Conservation (phyloP, 140 eudicot genomes). For the Ambrosia hybrid region DNA sequence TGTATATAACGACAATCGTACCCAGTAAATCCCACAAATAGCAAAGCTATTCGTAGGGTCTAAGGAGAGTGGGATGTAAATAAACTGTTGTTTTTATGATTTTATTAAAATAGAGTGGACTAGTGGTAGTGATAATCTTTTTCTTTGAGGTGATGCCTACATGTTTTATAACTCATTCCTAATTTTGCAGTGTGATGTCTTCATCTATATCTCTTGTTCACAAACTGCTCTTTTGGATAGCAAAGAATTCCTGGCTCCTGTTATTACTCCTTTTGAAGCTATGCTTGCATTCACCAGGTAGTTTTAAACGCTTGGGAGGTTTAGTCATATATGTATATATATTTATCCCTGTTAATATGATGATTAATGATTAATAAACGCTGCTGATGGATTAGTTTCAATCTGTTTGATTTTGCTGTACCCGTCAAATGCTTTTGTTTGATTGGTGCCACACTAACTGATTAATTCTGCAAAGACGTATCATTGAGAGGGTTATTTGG, state of each 20-base stretch:
- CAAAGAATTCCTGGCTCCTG: conserved; percentile 94
- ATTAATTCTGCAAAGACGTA: no score
- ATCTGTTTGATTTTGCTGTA: neutral
- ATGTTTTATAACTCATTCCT: neutral
- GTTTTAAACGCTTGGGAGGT: neutral
- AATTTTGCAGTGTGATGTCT: conserved; percentile 84
- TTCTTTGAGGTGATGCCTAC: neutral
- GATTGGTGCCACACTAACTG: neutral
- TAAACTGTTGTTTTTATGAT: neutral
- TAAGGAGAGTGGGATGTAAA: no score
- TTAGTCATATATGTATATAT: neutral
- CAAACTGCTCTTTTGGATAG: conserved; percentile 98
- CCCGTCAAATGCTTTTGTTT: neutral
- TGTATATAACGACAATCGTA: no score
- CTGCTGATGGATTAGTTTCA: neutral
- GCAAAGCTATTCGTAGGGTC: no score
- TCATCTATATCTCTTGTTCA: conserved; percentile 85
- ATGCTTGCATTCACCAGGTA: conserved; percentile 86
- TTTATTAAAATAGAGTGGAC: neutral
- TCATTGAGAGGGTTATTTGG: no score
- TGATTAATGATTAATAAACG: neutral
- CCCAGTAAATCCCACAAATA: no score
- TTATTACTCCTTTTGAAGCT: conserved; percentile 96
- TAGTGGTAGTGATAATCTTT: neutral
- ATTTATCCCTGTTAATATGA: neutral